A percentile compares a stretch with the other conserved stretches of the same genome.
These are phyloP conservation scores for Coemansia sp. DNA, from an alignment of 192 early-diverging fungal species.

Conservation along the genomic window DNA sequence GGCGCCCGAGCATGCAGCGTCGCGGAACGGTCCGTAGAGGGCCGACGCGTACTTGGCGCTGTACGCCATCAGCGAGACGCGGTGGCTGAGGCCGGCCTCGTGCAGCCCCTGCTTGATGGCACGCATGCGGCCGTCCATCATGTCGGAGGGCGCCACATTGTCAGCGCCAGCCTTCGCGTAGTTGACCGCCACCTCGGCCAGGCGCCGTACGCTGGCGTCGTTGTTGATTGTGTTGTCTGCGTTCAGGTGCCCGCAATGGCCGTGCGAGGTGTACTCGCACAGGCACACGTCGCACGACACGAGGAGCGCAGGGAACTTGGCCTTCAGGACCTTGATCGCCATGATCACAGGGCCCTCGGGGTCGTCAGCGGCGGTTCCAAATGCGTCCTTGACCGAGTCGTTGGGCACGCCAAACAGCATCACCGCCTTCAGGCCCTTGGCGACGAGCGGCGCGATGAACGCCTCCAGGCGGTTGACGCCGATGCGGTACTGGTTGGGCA, in stretches of 20 bases:
- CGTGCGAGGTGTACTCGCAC: constrained; percentile 95
- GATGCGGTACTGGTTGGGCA: constrained; percentile 86
- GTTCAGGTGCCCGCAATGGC: constrained; percentile 86
- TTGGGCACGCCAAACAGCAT: constrained; percentile 94
- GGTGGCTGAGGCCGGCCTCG: constrained; percentile 69
- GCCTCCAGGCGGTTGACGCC: constrained; percentile 78
- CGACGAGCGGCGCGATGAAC: constrained; percentile 76
- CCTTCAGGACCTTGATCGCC: constrained; percentile 75
- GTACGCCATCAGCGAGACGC: constrained; percentile 92
- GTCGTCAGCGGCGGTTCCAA: constrained; percentile 80
- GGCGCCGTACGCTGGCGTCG: constrained; percentile 66
- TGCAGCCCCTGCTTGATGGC: constrained; percentile 88
- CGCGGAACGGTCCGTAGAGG: constrained; percentile 98
- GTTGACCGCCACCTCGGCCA: constrained; percentile 80
- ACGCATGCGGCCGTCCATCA: constrained; percentile 96
- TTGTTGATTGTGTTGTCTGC: constrained; percentile 87
- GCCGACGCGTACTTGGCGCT: constrained; percentile 93
- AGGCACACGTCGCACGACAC: constrained; percentile 95
- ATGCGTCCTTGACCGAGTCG: constrained; percentile 67
- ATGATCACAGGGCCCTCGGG: constrained; percentile 81
- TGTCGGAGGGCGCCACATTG: constrained; percentile 91
- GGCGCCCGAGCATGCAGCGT: constrained; percentile 93
- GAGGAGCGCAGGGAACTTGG: constrained; percentile 74
- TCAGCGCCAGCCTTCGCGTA: constrained; percentile 93
- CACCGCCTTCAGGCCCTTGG: constrained; percentile 83